Evolutionary conservation across 352 stramenopile species (phyloP).

Genomic region (Pythium folliculosum): DNA sequence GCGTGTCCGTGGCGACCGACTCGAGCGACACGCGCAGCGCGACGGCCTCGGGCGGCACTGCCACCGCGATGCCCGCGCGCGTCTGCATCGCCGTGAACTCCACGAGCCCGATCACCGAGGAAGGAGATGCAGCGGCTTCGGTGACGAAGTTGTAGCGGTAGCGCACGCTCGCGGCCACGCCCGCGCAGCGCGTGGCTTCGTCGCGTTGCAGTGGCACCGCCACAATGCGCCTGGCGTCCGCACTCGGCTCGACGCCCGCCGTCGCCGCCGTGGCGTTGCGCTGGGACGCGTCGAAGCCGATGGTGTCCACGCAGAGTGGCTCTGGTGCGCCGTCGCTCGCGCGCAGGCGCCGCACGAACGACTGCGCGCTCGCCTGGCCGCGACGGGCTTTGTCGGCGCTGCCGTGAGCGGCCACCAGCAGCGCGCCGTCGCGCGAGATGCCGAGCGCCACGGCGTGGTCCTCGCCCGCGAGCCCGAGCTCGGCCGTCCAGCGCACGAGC

Average conservation of each 20-base stretch:
- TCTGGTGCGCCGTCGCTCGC: not conserved
- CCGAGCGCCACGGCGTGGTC: constrained; percentile 21
- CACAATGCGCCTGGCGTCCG: not conserved
- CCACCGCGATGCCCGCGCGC: constrained; percentile 4
- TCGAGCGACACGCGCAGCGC: constrained; percentile 14
- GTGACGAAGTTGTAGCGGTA: constrained; percentile 6
- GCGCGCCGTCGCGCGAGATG: not conserved
- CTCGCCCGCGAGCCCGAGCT: constrained; percentile 23
- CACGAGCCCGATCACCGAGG: not conserved
- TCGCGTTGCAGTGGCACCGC: constrained; percentile 13
- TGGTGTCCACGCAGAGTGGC: constrained; percentile 17
- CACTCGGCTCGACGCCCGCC: not conserved
- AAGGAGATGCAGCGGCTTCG: not conserved
- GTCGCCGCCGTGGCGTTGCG: not conserved
- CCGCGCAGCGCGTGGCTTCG: not conserved
- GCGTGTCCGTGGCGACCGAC: not conserved
- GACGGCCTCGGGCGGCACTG: not conserved
- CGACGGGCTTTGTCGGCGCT: constrained; percentile 14
- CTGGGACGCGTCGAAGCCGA: constrained; percentile 14
- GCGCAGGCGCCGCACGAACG: constrained; percentile 9
- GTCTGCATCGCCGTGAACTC: constrained; percentile 5
- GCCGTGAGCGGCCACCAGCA: constrained; percentile 19
- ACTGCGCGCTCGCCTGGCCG: constrained; percentile 10
- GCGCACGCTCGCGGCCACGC: not conserved
- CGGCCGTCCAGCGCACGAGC: constrained; percentile 24